Evolutionary conservation across 331 rosid species (phyloP), one percentile per base, ranked within the genome.

Genomic region (Acacia concinna): DNA sequence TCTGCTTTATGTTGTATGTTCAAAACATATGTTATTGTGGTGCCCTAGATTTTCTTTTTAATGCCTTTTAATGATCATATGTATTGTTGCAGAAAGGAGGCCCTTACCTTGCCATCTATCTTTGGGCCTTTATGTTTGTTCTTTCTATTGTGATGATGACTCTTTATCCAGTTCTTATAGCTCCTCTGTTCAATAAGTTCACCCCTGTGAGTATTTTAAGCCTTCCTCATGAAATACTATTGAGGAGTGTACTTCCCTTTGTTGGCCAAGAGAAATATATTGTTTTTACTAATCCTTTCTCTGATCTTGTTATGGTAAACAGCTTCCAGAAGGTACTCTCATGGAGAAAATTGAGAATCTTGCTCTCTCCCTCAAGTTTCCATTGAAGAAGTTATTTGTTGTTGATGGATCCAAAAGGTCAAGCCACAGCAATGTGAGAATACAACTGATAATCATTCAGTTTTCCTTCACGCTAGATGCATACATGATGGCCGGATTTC

Each of bases 331-430:
- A 31, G 99, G 99, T 77, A 85, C 78, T 21, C 99, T 95, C 83
- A 91, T 93, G 92, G 87, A 86, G 84, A 91, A 93, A 90, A 95
- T 95, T 69, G 98, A 95, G 87, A 86, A 87, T 21, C 99, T 95
- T 74, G 96, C 99, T 84, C 83, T 97, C 74, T 88, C 94, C 74
- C 99, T 95, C 68, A 89, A 84, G 74, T 95, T 93, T 86, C 99
- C 99, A 12, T 79, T 95, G 81, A 91, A 86, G 94, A 95, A 95
- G 92, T 59, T 95, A 88, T 95, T 95, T 78, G 96, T 95, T 67
- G 92, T 95, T 32, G 99, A 95, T 86, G 99, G 99, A 72, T 95
- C 99, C 68, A 95, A 96, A 59, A 91, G 99, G 87, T 95, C 99
- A 78, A 95, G 99, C 79, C 99, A 95, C 87, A 95, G 99, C 92